Percentiles rank a stretch among this genome's conserved stretches.
phyloP scores from a whole-genome alignment of 2,329 filamentous ascomycete species.

The Erysiphe pisi region DNA sequence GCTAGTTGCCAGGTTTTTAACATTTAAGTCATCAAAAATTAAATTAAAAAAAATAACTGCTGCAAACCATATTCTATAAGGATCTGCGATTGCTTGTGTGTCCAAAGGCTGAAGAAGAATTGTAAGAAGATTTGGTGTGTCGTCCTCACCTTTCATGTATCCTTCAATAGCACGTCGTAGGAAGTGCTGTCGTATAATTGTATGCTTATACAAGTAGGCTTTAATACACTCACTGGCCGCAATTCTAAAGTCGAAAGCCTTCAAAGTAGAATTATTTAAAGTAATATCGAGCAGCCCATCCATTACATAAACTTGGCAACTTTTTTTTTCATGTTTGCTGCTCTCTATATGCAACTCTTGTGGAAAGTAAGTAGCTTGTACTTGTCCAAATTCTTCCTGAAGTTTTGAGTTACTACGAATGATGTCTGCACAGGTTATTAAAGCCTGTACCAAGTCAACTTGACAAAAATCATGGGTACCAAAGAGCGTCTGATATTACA shows the following conservation, averaged over 20 bases:
- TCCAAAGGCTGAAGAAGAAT: constrained; percentile 61
- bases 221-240: constrained; percentile 85
- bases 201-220: constrained; percentile 77
- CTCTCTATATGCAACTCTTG: neutral
- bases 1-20: constrained; percentile 67
- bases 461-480: constrained; percentile 6
- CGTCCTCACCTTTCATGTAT: constrained; percentile 63
- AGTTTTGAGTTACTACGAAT: constrained; percentile 69
- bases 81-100: constrained; percentile 56
- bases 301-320: constrained; percentile 69
- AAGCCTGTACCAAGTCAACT: constrained; percentile 45
- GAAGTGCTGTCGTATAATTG: constrained; percentile 74
- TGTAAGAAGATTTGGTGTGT: constrained; percentile 78
- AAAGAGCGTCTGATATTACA: constrained; percentile 27
- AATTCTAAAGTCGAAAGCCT: constrained; percentile 67
- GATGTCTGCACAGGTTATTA: constrained; percentile 75
- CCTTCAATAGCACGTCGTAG: constrained; percentile 80
- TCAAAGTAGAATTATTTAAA: constrained; percentile 54
- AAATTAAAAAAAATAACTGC: constrained; percentile 78
- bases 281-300: constrained; percentile 80
- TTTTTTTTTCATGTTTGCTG: constrained; percentile 40
- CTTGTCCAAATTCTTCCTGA: constrained; percentile 80
- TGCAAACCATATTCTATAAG: constrained; percentile 84
- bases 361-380: constrained; percentile 57
- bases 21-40: constrained; percentile 65